Conservation (phyloP, 208 protist species). For the Trypanosomatidae sp. region DNA sequence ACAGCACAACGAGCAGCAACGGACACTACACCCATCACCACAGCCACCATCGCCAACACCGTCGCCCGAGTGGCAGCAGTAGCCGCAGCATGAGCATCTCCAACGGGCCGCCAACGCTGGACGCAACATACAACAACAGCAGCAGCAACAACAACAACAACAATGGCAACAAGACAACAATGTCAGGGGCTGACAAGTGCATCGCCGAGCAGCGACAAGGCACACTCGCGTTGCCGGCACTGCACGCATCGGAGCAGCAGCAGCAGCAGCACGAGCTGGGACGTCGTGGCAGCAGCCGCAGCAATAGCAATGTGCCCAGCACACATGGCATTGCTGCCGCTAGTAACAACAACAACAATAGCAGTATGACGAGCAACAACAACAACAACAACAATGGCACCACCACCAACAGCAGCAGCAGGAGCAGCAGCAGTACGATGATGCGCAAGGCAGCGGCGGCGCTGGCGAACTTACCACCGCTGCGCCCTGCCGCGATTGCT, state of each 20-base stretch:
- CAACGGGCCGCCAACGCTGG: too few species aligned
- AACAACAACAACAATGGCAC: background rate
- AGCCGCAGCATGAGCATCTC: too few species aligned
- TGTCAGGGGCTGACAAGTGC: background rate
- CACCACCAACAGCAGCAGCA: background rate
- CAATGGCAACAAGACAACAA: background rate
- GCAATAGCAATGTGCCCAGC: background rate
- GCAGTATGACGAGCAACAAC: background rate
- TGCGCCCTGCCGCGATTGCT: too few species aligned
- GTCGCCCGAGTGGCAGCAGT: too few species aligned
- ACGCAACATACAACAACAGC: background rate
- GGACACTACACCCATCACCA: too few species aligned
- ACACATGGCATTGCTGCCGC: background rate
- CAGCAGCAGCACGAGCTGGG: too few species aligned
- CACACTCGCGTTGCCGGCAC: background rate
- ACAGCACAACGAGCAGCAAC: too few species aligned
- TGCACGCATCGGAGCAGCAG: too few species aligned
- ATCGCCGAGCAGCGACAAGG: background rate
- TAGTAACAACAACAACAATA: background rate
- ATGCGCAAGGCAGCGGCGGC: too few species aligned
- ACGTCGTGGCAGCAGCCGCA: background rate
- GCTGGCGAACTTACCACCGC: too few species aligned
- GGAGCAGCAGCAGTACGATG: too few species aligned
- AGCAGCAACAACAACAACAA: background rate
- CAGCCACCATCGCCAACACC: too few species aligned